phyloP scores from a whole-genome alignment of 2,329 filamentous ascomycete species.

The Metarhizium sp. region DNA sequence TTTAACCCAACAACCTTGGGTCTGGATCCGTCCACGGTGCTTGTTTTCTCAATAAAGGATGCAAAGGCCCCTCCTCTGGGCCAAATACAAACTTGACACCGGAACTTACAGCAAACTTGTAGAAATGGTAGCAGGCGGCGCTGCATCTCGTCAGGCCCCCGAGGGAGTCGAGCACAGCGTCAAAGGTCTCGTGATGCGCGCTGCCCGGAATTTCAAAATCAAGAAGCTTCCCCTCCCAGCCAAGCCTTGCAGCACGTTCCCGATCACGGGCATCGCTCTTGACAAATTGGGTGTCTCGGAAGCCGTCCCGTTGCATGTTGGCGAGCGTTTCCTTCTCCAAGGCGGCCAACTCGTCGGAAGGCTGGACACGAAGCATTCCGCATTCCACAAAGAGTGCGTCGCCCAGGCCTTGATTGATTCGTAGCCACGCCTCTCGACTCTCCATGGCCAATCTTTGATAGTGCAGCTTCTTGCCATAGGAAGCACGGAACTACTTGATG shows the following conservation, averaged over 20 bases:
- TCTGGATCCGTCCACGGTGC: background rate
- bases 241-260: slow-evolving; percentile 9
- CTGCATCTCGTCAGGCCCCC: slow-evolving; percentile 14
- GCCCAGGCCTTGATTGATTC: slow-evolving; percentile 8
- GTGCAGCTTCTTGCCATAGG: slow-evolving; percentile 14
- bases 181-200: slow-evolving; percentile 6
- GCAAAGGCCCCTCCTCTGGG: slow-evolving; percentile 12
- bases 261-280: slow-evolving; percentile 11
- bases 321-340: slow-evolving; percentile 15
- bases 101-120: slow-evolving; percentile 11
- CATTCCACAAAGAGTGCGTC: slow-evolving; percentile 10
- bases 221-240: slow-evolving; percentile 14
- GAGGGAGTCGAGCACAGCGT: slow-evolving; percentile 15
- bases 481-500: slow-evolving; percentile 13
- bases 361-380: slow-evolving; percentile 19
- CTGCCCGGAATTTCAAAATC: slow-evolving; percentile 14
- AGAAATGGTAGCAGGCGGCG: slow-evolving; percentile 12
- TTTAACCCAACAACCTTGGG: background rate
- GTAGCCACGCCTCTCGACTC: slow-evolving; percentile 14
- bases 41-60: slow-evolving; percentile 7
- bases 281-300: slow-evolving; percentile 15
- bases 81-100: slow-evolving; percentile 19
- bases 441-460: slow-evolving; percentile 17
- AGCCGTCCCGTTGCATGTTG: slow-evolving; percentile 15
- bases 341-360: slow-evolving; percentile 8